Conservation (phyloP, 2,329 filamentous ascomycete genomes). For the Fusarium lyarnte region DNA sequence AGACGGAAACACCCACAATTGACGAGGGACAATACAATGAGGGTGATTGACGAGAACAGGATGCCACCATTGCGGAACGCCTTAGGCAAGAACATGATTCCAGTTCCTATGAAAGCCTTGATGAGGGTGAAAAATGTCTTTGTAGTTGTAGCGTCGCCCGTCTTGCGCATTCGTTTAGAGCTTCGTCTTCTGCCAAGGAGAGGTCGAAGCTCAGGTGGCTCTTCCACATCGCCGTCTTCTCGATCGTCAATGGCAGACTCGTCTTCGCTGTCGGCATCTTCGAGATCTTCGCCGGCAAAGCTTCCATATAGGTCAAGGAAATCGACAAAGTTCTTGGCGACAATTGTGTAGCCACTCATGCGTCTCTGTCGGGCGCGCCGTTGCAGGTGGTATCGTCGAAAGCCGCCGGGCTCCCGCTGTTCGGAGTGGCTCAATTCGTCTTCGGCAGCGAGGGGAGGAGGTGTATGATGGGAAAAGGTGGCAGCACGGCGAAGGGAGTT, state of each 20-base stretch:
- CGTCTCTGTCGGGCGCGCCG: conserved; percentile 53
- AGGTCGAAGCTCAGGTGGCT: conserved; percentile 65
- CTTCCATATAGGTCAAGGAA: conserved; percentile 80
- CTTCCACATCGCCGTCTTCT: conserved; percentile 55
- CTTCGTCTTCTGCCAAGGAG: conserved; percentile 62
- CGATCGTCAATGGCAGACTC: conserved; percentile 64
- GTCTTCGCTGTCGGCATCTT: conserved; percentile 63
- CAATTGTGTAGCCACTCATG: conserved; percentile 55
- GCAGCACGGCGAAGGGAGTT: conserved; percentile 65
- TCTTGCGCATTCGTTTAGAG: conserved; percentile 53
- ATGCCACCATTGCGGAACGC: conserved; percentile 83
- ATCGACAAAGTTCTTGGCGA: conserved; percentile 77
- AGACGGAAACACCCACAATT: conserved; percentile 78
- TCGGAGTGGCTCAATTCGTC: conserved; percentile 49
- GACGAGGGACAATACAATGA: conserved; percentile 71
- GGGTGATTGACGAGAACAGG: conserved; percentile 75
- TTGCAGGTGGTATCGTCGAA: conserved; percentile 57
- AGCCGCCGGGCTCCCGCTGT: conserved; percentile 57
- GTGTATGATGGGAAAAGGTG: conserved; percentile 70
- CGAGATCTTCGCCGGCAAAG: conserved; percentile 78
- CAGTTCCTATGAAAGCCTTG: conserved; percentile 82
- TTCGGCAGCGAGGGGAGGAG: conserved; percentile 43
- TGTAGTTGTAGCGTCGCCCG: conserved; percentile 72
- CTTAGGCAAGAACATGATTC: conserved; percentile 84
- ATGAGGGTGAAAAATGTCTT: conserved; percentile 83